A percentile compares a stretch with the other conserved stretches of the same genome.
Conservation (phyloP, 2,329 filamentous ascomycete species). For the Didymosphaeria variabile region DNA sequence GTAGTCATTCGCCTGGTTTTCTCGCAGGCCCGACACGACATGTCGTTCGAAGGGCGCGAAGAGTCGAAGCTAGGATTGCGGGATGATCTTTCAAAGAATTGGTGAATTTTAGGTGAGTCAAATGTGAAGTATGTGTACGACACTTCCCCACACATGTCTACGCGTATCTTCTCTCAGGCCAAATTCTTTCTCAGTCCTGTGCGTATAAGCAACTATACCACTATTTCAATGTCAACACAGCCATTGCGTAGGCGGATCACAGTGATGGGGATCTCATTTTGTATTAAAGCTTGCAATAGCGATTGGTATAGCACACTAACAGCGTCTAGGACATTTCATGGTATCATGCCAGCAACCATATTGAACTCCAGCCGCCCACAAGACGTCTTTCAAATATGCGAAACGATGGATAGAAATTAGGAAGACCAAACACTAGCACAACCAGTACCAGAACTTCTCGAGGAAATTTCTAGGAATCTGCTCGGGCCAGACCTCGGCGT, state of each 20-base stretch:
- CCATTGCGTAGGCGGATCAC: not conserved
- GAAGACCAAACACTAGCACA: conserved; percentile 44
- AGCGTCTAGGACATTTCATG: not conserved
- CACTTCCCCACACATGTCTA: not conserved
- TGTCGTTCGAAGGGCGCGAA: not conserved
- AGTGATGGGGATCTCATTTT: not conserved
- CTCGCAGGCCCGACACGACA: not conserved
- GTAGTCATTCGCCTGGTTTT: not conserved
- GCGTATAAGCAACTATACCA: not conserved
- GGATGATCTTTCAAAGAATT: not conserved
- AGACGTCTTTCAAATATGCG: not conserved
- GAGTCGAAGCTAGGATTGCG: not conserved
- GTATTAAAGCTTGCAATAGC: not conserved
- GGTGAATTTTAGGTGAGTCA: not conserved
- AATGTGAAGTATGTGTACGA: not conserved
- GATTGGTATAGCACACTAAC: conserved; percentile 3
- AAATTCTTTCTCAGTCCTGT: not conserved
- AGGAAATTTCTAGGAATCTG: conserved; percentile 53
- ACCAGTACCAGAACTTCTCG: conserved; percentile 60
- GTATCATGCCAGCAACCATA: not conserved
- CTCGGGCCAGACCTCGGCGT: conserved; percentile 57
- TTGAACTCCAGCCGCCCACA: not conserved
- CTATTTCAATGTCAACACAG: not conserved
- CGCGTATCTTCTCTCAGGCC: not conserved
- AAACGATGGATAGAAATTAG: not conserved